Evolutionary conservation across 805 yeast species (phyloP).

Genomic region (Ogataea nonfermentans): DNA sequence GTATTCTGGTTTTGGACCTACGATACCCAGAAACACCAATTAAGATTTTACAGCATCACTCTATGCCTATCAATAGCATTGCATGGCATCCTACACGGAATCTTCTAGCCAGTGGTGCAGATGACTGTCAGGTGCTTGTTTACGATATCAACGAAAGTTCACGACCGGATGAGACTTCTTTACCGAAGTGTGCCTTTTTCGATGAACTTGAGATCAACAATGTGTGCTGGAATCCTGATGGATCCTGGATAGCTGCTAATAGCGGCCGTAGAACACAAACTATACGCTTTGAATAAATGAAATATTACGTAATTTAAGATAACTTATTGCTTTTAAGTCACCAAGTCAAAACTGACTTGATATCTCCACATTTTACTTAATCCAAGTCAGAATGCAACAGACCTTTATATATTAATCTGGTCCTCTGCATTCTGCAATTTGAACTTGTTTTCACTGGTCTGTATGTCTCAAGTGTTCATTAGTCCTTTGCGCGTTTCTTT

Average conservation of each 20-base stretch:
- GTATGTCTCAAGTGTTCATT: constrained; percentile 1
- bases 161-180: constrained; percentile 20
- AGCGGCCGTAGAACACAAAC: constrained; percentile 70
- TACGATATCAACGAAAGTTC: constrained; percentile 50
- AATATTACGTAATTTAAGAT: neutral
- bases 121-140: constrained; percentile 68
- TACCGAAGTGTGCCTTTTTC: constrained; percentile 44
- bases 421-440: neutral
- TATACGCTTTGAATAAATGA: constrained; percentile 29
- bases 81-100: constrained; percentile 82
- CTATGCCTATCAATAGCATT: constrained; percentile 66
- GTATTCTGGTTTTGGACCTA: constrained; percentile 73
- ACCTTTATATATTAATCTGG: constrained; percentile 6
- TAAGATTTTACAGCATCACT: constrained; percentile 64
- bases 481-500: neutral
- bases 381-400: constrained; percentile 6
- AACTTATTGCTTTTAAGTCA: constrained; percentile 2
- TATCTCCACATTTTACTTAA: neutral
- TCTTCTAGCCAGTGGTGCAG: constrained; percentile 60
- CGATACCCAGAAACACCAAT: constrained; percentile 86
- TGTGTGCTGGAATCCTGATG: constrained; percentile 67
- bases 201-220: constrained; percentile 74
- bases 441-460: constrained; percentile 1
- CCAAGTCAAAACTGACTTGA: constrained; percentile 12
- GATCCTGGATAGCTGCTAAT: constrained; percentile 80